Evolutionary conservation across 2,329 filamentous ascomycete genomes (phyloP).

Genomic region (Sclerotinia borealis): DNA sequence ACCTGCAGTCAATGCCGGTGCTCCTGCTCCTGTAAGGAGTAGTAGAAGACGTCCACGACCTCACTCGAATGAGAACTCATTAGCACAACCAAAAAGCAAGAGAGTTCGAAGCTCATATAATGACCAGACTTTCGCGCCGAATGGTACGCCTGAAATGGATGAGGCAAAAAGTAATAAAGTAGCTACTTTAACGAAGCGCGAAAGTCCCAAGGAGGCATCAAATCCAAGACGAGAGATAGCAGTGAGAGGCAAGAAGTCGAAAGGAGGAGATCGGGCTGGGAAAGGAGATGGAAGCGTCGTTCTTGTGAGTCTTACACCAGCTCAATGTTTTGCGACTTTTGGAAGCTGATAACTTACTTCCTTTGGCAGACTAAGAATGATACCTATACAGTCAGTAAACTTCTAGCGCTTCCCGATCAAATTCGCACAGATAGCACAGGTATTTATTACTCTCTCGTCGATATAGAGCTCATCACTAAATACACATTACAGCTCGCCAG

Average conservation of each 20-base stretch:
- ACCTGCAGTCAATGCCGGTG: conserved; percentile 42
- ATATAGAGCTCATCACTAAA: conserved; percentile 12
- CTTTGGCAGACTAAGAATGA: conserved; percentile 66
- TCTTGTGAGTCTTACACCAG: conserved; percentile 45
- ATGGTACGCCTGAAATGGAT: conserved; percentile 45
- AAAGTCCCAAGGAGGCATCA: conserved; percentile 21
- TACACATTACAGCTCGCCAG: conserved; percentile 46
- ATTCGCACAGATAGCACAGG: conserved; percentile 61
- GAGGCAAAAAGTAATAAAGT: conserved; percentile 49
- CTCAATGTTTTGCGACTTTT: not conserved
- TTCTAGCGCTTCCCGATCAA: conserved; percentile 74
- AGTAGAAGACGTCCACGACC: conserved; percentile 54
- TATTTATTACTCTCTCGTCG: conserved; percentile 39
- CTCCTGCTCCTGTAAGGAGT: conserved; percentile 51
- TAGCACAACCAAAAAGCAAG: conserved; percentile 57
- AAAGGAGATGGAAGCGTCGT: conserved; percentile 64
- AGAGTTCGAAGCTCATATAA: conserved; percentile 52
- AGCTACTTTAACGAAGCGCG: conserved; percentile 35
- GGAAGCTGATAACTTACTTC: conserved; percentile 9
- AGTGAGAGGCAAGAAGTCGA: conserved; percentile 56
- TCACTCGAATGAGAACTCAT: conserved; percentile 46
- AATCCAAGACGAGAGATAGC: conserved; percentile 44
- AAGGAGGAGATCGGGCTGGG: conserved; percentile 57
- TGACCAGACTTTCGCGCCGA: conserved; percentile 49
- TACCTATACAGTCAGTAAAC: conserved; percentile 78